Evolutionary conservation across 306 rosid genomes (phyloP).

Genomic region (Acmispon strigosus): DNA sequence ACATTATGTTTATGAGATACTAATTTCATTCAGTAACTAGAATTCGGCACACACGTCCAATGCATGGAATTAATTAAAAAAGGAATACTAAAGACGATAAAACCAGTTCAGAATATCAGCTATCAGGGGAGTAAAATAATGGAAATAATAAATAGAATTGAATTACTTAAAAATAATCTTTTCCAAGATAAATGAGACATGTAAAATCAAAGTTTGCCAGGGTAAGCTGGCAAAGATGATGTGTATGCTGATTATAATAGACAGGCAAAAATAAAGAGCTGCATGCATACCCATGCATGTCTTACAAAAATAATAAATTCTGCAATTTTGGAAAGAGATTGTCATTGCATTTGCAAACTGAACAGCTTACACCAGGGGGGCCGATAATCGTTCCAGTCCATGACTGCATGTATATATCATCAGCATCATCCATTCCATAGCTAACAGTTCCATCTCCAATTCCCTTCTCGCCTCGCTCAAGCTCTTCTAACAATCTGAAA

Average conservation of each 20-base stretch:
- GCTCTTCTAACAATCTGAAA: conserved; percentile 95
- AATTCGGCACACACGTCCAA: background rate
- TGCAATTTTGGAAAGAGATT: background rate
- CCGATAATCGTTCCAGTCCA: conserved; percentile 99
- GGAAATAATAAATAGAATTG: background rate
- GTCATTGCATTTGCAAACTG: conserved; percentile 4
- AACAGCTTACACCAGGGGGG: conserved; percentile 72
- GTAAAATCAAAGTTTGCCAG: background rate
- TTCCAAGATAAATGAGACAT: too few species aligned
- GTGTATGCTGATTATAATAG: background rate
- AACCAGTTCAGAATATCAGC: background rate
- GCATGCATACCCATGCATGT: background rate
- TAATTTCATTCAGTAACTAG: background rate
- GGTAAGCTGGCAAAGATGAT: background rate
- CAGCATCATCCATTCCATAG: conserved; percentile 99
- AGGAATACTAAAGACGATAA: background rate
- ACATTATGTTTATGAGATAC: background rate
- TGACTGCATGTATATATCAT: conserved; percentile 89
- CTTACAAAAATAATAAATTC: background rate
- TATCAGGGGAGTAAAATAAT: background rate
- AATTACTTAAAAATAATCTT: background rate
- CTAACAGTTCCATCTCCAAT: conserved; percentile 99
- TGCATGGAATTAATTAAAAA: background rate
- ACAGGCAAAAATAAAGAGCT: background rate
- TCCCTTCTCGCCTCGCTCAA: conserved; percentile 98